Evolutionary conservation across 768 basidiomycete species (phyloP).

Genomic region (Rubroboletus pulcherrimus): DNA sequence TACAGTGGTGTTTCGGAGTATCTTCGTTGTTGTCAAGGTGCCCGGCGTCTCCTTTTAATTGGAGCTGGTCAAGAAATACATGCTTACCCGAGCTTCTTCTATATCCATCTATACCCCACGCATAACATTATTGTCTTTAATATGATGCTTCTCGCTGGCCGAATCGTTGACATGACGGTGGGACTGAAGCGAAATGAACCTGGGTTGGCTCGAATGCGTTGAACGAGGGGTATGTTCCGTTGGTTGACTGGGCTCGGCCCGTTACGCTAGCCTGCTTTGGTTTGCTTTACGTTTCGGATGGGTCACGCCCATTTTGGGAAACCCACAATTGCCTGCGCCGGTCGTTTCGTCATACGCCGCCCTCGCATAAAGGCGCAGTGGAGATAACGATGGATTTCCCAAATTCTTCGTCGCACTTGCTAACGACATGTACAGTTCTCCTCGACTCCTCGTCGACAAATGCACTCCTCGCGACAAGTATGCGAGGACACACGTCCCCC

Average conservation of each 20-base stretch:
- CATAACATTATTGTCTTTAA: slow-evolving; percentile 7
- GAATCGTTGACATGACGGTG: slow-evolving; percentile 15
- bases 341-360: slow-evolving; percentile 12
- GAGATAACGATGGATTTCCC: background rate
- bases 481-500: slow-evolving; percentile 29
- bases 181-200: slow-evolving; percentile 19
- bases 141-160: slow-evolving; percentile 10
- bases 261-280: slow-evolving; percentile 6
- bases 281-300: slow-evolving; percentile 26
- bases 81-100: slow-evolving; percentile 21
- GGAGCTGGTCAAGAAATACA: slow-evolving; percentile 5
- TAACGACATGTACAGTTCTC: slow-evolving; percentile 16
- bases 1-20: slow-evolving; percentile 18
- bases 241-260: slow-evolving; percentile 11
- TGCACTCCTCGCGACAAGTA: slow-evolving; percentile 34
- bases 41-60: slow-evolving; percentile 16
- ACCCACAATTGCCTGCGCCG: slow-evolving; percentile 17
- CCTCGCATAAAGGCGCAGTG: slow-evolving; percentile 22
- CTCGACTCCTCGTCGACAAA: slow-evolving; percentile 32
- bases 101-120: slow-evolving; percentile 23
- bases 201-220: background rate
- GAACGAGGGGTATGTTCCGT: background rate
- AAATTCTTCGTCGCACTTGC: background rate
- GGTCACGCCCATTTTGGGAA: slow-evolving; percentile 4
- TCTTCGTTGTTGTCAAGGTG: slow-evolving; percentile 28